phyloP scores from a whole-genome alignment of 345 rosid genomes.

The Arabis alpina region DNA sequence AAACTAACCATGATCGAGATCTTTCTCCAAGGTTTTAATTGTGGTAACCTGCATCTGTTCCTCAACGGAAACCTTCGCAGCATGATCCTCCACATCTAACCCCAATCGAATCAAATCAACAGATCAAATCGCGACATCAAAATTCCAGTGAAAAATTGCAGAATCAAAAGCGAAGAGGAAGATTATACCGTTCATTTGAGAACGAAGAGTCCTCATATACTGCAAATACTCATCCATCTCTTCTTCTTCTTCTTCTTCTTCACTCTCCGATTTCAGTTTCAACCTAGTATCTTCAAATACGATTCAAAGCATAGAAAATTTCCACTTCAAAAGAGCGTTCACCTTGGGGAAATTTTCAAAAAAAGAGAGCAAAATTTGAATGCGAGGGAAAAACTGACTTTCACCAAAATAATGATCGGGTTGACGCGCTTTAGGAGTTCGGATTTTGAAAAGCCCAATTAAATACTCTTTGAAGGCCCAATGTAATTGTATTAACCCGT shows the following conservation, averaged over 20 bases:
- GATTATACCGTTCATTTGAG: slow-evolving; percentile 71
- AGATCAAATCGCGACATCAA: background rate
- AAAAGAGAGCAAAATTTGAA: background rate
- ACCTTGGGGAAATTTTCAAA: slow-evolving; percentile 10
- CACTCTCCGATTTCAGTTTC: slow-evolving; percentile 31
- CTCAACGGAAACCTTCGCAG: slow-evolving; percentile 66
- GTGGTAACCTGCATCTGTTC: slow-evolving; percentile 66
- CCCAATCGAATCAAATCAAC: slow-evolving; percentile 12
- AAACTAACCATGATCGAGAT: slow-evolving; percentile 55
- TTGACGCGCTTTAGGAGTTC: slow-evolving; percentile 6
- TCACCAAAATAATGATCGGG: background rate
- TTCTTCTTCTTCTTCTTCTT: slow-evolving; percentile 15
- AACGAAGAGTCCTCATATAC: slow-evolving; percentile 73
- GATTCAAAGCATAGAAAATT: too few species aligned
- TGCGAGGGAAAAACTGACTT: slow-evolving; percentile 1
- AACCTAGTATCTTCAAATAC: too few species aligned
- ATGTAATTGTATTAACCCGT: background rate
- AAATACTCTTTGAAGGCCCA: background rate
- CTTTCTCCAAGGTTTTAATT: slow-evolving; percentile 59
- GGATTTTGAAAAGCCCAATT: slow-evolving; percentile 1
- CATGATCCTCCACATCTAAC: slow-evolving; percentile 83
- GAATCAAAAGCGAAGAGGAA: slow-evolving; percentile 1
- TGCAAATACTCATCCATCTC: slow-evolving; percentile 87
- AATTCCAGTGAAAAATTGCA: background rate
- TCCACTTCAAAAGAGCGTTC: slow-evolving; percentile 8